Conservation (phyloP, 805 yeast species). For the Henningerozyma blattae region DNA sequence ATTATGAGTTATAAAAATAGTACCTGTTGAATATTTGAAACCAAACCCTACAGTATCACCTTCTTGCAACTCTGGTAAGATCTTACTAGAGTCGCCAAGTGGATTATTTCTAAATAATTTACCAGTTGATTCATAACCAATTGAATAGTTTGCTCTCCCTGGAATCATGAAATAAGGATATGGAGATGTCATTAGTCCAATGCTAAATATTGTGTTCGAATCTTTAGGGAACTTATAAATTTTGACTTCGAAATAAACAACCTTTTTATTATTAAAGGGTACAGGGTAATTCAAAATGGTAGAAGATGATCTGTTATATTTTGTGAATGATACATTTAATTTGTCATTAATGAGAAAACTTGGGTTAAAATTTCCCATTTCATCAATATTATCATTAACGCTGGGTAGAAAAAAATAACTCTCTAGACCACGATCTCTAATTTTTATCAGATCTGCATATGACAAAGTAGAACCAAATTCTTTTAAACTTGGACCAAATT, state of each 20-base stretch:
- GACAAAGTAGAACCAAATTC: conserved; percentile 22
- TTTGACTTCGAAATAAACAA: conserved; percentile 57
- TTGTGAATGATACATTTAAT: conserved; percentile 23
- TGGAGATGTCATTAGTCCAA: conserved; percentile 62
- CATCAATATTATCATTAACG: conserved; percentile 24
- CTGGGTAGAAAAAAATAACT: conserved; percentile 24
- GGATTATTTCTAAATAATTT: conserved; percentile 56
- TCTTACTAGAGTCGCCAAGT: conserved; percentile 28
- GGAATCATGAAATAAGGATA: conserved; percentile 68
- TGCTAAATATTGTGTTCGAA: conserved; percentile 40
- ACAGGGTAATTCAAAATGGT: conserved; percentile 27
- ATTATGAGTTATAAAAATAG: conserved; percentile 85
- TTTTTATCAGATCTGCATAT: conserved; percentile 14
- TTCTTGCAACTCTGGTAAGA: conserved; percentile 37
- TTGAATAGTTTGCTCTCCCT: conserved; percentile 56
- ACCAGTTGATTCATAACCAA: conserved; percentile 66
- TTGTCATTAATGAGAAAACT: conserved; percentile 25
- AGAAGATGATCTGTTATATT: conserved; percentile 21
- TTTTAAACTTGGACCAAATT: conserved; percentile 20
- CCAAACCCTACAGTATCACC: conserved; percentile 96
- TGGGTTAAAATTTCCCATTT: conserved; percentile 23
- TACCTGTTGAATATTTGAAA: conserved; percentile 65
- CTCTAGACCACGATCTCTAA: conserved; percentile 26
- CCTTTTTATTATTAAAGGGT: conserved; percentile 41
- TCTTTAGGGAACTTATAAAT: conserved; percentile 26